Evolutionary conservation across 257 asterid genomes (phyloP).

Genomic region (Orobanche coerulescens): DNA sequence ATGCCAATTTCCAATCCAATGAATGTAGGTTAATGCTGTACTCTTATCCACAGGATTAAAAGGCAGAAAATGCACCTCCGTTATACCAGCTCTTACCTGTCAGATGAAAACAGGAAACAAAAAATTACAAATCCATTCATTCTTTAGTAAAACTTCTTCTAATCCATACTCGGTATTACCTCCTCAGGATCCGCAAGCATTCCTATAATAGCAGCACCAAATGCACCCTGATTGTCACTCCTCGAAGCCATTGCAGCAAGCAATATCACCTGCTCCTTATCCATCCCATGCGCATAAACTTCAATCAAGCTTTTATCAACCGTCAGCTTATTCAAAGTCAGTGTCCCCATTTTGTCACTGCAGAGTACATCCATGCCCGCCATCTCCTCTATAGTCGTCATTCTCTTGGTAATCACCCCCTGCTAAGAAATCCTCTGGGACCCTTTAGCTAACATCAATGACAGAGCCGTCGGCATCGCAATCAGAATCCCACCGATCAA

Average conservation of each 20-base stretch:
- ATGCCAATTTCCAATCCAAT: conserved; percentile 64
- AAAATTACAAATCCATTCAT: neutral
- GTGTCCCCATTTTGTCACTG: conserved; percentile 90
- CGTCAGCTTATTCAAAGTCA: conserved; percentile 75
- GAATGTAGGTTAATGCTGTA: conserved; percentile 84
- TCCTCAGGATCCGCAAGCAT: conserved; percentile 48
- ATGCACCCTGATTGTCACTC: conserved; percentile 81
- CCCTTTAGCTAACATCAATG: conserved; percentile 89
- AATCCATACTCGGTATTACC: no score
- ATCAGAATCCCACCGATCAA: conserved; percentile 91
- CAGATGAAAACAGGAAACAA: neutral
- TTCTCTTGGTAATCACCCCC: conserved; percentile 93
- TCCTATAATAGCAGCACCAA: conserved; percentile 48
- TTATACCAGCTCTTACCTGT: conserved; percentile 76
- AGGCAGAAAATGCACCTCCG: conserved; percentile 84
- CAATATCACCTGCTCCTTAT: conserved; percentile 56
- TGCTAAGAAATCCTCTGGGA: conserved; percentile 88
- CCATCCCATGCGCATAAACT: conserved; percentile 58
- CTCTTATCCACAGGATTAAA: conserved; percentile 92
- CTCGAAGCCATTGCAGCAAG: conserved; percentile 91
- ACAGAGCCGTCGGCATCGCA: conserved; percentile 82
- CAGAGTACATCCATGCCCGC: conserved; percentile 97
- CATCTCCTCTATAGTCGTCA: conserved; percentile 95
- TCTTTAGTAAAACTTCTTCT: neutral
- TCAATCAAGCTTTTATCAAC: conserved; percentile 68